Conservation (phyloP, 2,329 filamentous ascomycete genomes). For the Sporothrix dimorphospora region DNA sequence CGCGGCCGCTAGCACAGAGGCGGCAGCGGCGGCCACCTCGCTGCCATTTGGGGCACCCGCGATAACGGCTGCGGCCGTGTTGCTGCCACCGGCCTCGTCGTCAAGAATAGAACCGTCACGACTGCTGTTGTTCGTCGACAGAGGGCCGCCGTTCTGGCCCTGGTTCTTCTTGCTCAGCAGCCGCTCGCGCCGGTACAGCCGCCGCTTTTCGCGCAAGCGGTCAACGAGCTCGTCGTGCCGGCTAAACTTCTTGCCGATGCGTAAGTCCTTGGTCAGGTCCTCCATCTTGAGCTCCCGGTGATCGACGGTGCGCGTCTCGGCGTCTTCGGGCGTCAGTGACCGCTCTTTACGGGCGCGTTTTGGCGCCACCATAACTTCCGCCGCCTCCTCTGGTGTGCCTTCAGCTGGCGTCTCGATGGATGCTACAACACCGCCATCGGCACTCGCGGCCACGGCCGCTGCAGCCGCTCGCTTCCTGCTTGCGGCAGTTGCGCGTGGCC, state of each 20-base stretch:
- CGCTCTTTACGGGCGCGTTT: constrained; percentile 45
- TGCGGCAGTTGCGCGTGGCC: neutral
- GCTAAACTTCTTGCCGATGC: constrained; percentile 74
- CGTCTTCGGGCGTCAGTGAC: constrained; percentile 64
- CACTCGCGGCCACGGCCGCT: neutral
- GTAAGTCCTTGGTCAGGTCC: constrained; percentile 70
- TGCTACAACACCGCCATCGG: constrained; percentile 1
- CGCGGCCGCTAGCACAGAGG: constrained; percentile 30
- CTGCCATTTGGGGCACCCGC: neutral
- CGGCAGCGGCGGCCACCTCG: constrained; percentile 27
- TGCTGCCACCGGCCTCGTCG: constrained; percentile 13
- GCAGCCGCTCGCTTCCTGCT: constrained; percentile 2
- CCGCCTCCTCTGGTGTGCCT: neutral
- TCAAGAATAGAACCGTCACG: constrained; percentile 20
- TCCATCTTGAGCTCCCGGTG: constrained; percentile 69
- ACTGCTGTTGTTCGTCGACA: constrained; percentile 32
- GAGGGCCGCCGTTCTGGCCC: constrained; percentile 31
- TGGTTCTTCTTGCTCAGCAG: constrained; percentile 48
- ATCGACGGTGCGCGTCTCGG: constrained; percentile 66
- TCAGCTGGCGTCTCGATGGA: constrained; percentile 3
- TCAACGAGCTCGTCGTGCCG: constrained; percentile 72
- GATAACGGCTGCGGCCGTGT: neutral
- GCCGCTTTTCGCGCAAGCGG: constrained; percentile 58
- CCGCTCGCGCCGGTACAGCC: constrained; percentile 37
- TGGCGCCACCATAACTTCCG: constrained; percentile 31